These are phyloP conservation scores for Brassica carinata DNA, from an alignment of 345 rosid species.

Conservation along the genomic window DNA sequence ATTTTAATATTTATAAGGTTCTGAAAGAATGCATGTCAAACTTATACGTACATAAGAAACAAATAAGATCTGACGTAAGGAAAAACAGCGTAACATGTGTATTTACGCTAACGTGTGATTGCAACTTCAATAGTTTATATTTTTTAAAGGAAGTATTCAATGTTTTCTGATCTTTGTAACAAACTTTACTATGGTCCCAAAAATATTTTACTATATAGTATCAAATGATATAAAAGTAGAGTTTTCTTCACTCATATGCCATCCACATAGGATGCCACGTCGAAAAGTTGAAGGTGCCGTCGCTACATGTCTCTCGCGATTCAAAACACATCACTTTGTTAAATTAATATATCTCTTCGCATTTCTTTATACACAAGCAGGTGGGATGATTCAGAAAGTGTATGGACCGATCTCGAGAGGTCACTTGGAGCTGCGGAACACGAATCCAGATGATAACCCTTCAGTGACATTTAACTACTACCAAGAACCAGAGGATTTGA, in stretches of 20 bases:
- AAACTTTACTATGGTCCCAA: not conserved
- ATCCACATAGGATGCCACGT: too few relatives aligned
- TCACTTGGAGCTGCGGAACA: conserved; percentile 8
- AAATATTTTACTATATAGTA: not conserved
- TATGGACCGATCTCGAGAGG: conserved; percentile 13
- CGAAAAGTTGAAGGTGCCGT: too few relatives aligned
- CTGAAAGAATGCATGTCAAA: not conserved
- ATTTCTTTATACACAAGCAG: conserved; percentile 8
- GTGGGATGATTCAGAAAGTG: not conserved
- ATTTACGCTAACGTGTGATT: conserved; percentile 18
- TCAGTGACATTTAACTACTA: conserved; percentile 58
- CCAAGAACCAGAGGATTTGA: conserved; percentile 60
- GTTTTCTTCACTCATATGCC: too few relatives aligned
- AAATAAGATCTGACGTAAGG: not conserved
- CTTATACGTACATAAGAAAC: not conserved
- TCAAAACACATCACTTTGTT: too few relatives aligned
- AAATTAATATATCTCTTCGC: too few relatives aligned
- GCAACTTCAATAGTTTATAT: conserved; percentile 11
- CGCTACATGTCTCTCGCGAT: too few relatives aligned
- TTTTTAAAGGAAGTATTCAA: not conserved
- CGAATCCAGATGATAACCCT: conserved; percentile 11
- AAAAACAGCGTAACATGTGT: conserved; percentile 9
- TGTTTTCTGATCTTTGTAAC: not conserved
- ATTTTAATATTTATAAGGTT: not conserved
- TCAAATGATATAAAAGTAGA: too few relatives aligned